Base-by-base conservation (phyloP, 495 filamentous ascomycete genomes). In the Pseudevernia furfuracea region DNA sequence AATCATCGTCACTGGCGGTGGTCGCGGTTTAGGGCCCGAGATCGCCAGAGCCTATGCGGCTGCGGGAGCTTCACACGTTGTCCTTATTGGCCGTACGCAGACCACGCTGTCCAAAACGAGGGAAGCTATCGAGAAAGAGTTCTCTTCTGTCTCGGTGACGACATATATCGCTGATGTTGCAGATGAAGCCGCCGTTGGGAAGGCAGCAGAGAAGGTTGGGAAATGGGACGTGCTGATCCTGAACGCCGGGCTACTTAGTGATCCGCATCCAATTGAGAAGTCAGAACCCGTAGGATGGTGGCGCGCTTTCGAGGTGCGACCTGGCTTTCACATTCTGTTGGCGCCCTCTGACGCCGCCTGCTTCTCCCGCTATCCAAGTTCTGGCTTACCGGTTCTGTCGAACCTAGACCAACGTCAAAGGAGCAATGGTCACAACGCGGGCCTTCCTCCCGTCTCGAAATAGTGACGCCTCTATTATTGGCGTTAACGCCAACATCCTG, bases 1-100 rank as follows among this genome's bases (percentile, higher is more conserved):
- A 6, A 72, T 84, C 30, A 61, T 84, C 30, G 67, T 85, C 36
- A 82, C 81, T 9, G 66, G 78, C 36, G 77, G 72, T 1, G 74
- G 74, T 10, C 72, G 71, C 39, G 79, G 79, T 10, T 76, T 82
- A n/a, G 80, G 79, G 25, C 67, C 68, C 41, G 78, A 71, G 28
- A 80, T 69, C 17, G 74, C 79, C n/a, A 62, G 25, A 9, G 64
- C 70, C 44, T 81, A 80, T 63, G 79, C 78, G 6, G 65, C 71
- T 59, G 76, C 81, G 38, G 77, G 76, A 28, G 78, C 79, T n/a
- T 66, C 69, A 34, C 70, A 63, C 36, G 67, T 78, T 52, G 72
- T 71, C 34, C 70, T 80, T 7, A 57, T 77, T 3, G 77, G 75
- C 49, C 74, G 78, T n/a, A 65, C 52, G 7, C 59, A 67, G 36